Conservation (phyloP, 306 rosid genomes). For the Cicer cuneatum region DNA sequence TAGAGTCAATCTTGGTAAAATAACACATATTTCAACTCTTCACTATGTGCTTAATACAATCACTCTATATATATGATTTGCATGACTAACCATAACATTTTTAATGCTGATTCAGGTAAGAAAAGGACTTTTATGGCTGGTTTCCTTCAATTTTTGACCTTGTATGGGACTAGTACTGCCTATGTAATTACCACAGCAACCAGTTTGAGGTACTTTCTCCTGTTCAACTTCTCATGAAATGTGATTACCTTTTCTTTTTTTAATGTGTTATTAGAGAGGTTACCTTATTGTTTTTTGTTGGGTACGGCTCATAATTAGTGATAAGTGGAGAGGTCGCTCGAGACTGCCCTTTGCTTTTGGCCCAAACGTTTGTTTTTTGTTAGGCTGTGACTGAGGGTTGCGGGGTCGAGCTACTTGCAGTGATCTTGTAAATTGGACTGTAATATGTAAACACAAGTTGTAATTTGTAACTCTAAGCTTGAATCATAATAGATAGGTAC, state of each 20-base stretch:
- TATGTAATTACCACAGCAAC: constrained; percentile 73
- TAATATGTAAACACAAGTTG: too few relatives aligned
- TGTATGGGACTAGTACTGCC: constrained; percentile 70
- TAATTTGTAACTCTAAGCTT: too few relatives aligned
- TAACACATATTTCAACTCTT: constrained; percentile 13
- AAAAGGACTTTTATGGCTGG: constrained; percentile 63
- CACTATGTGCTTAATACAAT: background rate
- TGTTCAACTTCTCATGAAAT: background rate
- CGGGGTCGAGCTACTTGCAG: too few relatives aligned
- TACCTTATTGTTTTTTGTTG: background rate
- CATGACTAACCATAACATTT: constrained; percentile 17
- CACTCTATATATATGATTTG: background rate
- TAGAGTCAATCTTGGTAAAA: constrained; percentile 62
- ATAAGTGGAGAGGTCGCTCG: too few relatives aligned
- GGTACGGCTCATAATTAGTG: too few relatives aligned
- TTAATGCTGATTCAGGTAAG: constrained; percentile 50
- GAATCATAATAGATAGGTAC: too few relatives aligned
- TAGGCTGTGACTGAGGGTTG: too few relatives aligned
- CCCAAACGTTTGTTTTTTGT: too few relatives aligned
- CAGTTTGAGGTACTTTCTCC: constrained; percentile 61
- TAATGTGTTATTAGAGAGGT: background rate
- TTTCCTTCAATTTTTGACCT: constrained; percentile 58
- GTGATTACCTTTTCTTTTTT: background rate
- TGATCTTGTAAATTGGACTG: too few relatives aligned
- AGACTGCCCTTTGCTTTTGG: too few relatives aligned